Evolutionary conservation across 352 stramenopile species (phyloP).

Genomic region (Pythium sp.): DNA sequence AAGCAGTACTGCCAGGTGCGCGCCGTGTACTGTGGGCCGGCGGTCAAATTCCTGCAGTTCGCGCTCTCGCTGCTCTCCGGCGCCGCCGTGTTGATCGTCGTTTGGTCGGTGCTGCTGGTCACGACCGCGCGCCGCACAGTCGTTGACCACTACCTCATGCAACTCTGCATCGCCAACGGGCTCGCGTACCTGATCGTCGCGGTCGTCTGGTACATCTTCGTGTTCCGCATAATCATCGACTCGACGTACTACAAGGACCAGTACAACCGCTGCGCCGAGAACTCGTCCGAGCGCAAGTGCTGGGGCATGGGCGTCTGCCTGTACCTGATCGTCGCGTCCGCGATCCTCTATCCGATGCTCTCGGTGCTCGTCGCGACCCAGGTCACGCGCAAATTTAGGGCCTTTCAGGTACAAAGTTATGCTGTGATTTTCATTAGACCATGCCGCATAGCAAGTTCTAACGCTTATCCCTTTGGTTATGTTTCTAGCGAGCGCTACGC

Average conservation of each 20-base stretch:
- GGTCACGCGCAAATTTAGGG: conserved; percentile 59
- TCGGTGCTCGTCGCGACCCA: conserved; percentile 60
- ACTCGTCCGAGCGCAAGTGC: conserved; percentile 49
- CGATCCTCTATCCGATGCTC: conserved; percentile 56
- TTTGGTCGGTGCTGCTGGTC: conserved; percentile 54
- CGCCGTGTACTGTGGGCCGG: conserved; percentile 63
- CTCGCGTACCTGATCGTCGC: conserved; percentile 42
- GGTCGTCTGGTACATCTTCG: conserved; percentile 64
- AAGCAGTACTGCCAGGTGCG: conserved; percentile 77
- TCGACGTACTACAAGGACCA: conserved; percentile 84
- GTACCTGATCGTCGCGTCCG: conserved; percentile 51
- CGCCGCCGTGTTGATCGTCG: conserved; percentile 35
- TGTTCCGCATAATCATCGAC: conserved; percentile 58
- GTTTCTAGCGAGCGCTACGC: conserved; percentile 30
- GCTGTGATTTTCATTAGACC: not conserved
- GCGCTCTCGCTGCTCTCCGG: conserved; percentile 52
- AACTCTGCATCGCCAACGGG: conserved; percentile 64
- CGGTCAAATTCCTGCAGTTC: conserved; percentile 55
- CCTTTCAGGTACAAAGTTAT: conserved; percentile 31
- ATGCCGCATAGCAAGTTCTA: not conserved
- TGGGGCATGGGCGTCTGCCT: conserved; percentile 68
- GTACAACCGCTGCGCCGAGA: conserved; percentile 66
- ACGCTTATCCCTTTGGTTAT: not conserved
- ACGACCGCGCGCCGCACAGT: conserved; percentile 53
- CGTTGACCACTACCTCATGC: conserved; percentile 68